phyloP scores from a whole-genome alignment of 352 stramenopile genomes.

The Globisporangium radiosum region DNA sequence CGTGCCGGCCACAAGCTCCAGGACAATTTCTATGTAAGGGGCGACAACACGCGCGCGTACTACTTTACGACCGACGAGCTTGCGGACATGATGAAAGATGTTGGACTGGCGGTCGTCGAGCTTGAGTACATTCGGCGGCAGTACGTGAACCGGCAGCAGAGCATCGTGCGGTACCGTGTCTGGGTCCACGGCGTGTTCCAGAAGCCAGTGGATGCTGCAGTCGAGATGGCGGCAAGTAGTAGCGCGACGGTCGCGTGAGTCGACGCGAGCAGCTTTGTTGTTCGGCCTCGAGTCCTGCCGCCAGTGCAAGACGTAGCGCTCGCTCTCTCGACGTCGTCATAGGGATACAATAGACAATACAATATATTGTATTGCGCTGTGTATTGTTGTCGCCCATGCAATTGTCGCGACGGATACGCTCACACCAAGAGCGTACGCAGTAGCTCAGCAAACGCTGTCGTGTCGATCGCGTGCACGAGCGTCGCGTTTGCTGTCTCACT shows the following conservation, averaged over 20 bases:
- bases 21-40: conserved; percentile 94
- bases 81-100: conserved; percentile 44
- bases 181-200: conserved; percentile 85
- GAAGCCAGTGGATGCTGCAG: conserved; percentile 34
- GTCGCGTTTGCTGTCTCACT: conserved; percentile 44
- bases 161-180: conserved; percentile 81
- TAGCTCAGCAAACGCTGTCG: conserved; percentile 50
- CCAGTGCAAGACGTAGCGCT: neutral
- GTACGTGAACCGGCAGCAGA: conserved; percentile 83
- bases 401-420: no score
- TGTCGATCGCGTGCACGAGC: conserved; percentile 59
- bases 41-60: conserved; percentile 94
- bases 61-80: conserved; percentile 91
- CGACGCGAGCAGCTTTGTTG: neutral
- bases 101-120: conserved; percentile 59
- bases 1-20: conserved; percentile 80
- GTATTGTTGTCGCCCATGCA: no score
- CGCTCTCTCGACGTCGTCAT: neutral
- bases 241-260: neutral
- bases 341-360: no score
- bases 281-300: neutral
- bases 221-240: conserved; percentile 3
- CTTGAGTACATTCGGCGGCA: conserved; percentile 85
- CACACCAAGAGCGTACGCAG: conserved; percentile 34
- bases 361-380: no score